A percentile compares a stretch with the other conserved stretches of the same genome.
These are phyloP conservation scores for Bipolaris cookei DNA, from an alignment of 2,329 filamentous ascomycete genomes.

Conservation along the genomic window DNA sequence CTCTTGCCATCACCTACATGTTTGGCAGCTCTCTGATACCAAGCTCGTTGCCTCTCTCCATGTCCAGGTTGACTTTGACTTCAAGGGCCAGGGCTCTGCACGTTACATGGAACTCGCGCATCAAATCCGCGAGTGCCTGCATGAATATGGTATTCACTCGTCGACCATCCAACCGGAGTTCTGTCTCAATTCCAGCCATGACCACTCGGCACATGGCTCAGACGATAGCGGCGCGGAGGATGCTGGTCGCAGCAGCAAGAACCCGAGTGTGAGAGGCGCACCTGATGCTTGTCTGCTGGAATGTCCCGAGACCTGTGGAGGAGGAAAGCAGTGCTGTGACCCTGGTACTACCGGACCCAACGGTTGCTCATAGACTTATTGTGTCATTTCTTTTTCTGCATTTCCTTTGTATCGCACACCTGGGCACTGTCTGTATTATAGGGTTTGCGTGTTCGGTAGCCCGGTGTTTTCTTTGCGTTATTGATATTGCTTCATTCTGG, in stretches of 20 bases:
- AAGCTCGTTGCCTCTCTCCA: conserved; percentile 94
- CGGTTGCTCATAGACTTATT: conserved; percentile 20
- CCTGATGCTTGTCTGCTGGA: conserved; percentile 52
- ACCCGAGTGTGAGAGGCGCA: conserved; percentile 45
- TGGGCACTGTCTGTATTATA: conserved; percentile 2
- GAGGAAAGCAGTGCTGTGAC: conserved; percentile 52
- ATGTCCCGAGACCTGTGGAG: conserved; percentile 53
- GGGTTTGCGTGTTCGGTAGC: neutral
- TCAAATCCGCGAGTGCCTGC: conserved; percentile 83
- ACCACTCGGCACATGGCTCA: conserved; percentile 47
- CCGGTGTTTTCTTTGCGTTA: neutral
- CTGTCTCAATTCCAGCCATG: conserved; percentile 54
- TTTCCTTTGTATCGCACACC: neutral
- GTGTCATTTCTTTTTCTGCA: neutral
- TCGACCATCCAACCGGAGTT: conserved; percentile 97
- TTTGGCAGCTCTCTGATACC: conserved; percentile 96
- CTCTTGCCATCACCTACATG: conserved; percentile 93
- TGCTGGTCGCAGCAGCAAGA: conserved; percentile 38
- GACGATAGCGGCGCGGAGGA: conserved; percentile 44
- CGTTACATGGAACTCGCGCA: conserved; percentile 91
- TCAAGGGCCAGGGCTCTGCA: conserved; percentile 76
- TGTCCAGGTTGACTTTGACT: conserved; percentile 88
- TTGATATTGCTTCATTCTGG: neutral
- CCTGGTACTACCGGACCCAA: conserved; percentile 40
- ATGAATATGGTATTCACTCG: conserved; percentile 94